Base-by-base conservation (phyloP, 169 alveolate species). In the Theileria parva region DNA sequence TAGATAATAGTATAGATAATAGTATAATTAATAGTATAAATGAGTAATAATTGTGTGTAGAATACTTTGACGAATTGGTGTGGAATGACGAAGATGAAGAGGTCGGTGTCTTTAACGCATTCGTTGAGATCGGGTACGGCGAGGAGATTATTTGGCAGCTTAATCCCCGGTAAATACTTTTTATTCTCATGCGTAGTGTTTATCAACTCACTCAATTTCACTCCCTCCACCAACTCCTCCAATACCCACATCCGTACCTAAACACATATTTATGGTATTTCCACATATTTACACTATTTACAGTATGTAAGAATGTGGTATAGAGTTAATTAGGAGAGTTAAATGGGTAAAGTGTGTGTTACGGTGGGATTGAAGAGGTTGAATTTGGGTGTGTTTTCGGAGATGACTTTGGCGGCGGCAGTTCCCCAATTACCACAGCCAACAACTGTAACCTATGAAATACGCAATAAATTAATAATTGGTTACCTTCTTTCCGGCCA, bases 351-450 rank as follows among this genome's bases (percentile, higher is more conserved):
- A n/a, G n/a, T n/a, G n/a, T n/a, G n/a, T n/a, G 57, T 25, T 86
- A 90, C 94, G 27, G 87, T 59, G 44, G 85, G 87, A 63, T 90
- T 90, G 77, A 90, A 90, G 21, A 68, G 79, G 27, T 86, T 81
- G 63, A 70, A 74, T 39, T 80, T 84, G 27, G 67, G 51, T 7
- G 92, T 74, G 72, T 90, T 90, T 53, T 79, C 88, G 25, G 95
- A 86, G 15, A 93, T 90, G 23, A 90, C 88, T 77, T 88, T 93
- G 30, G 95, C 92, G 34, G 91, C 85, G 28, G 94, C 97, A 21
- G 95, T 87, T 9, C 97, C 97, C 97, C 97, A 94, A 75, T 91
- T 93, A 4, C 97, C 97, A 66, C 96, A 87, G 34, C 96, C 97
- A 60, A 94, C 80, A 6, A 94, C 87, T 63, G 95, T 81, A 28